A percentile compares a stretch with the other conserved stretches of the same genome.
Evolutionary conservation across 1,284 basidiomycete genomes (phyloP).

Genomic region (Moniliella sp.): DNA sequence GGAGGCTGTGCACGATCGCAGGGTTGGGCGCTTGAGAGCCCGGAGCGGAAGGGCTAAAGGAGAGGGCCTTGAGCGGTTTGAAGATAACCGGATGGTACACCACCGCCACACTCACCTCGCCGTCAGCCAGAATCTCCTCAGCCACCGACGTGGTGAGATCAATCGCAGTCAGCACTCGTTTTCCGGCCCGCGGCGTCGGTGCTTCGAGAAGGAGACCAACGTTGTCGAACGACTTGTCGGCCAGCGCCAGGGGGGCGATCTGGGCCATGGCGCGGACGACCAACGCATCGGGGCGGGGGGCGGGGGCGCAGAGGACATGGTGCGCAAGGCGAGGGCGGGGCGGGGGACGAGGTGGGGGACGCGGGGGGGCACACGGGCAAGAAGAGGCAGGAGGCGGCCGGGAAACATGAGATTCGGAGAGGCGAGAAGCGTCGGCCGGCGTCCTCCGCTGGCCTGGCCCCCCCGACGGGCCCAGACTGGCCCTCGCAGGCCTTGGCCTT

Average conservation of each 20-base stretch:
- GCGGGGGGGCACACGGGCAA: too few relatives aligned
- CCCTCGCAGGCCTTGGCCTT: too few relatives aligned
- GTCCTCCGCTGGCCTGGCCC: too few relatives aligned
- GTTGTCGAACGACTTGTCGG: conserved; percentile 25
- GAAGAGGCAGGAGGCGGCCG: too few relatives aligned
- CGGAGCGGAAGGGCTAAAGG: conserved; percentile 37
- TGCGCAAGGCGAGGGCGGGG: too few relatives aligned
- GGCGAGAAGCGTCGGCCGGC: too few relatives aligned
- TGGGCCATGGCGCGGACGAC: not conserved
- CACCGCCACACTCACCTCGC: conserved; percentile 42
- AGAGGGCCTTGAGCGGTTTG: conserved; percentile 54
- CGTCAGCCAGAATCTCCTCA: conserved; percentile 17
- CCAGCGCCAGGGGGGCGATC: conserved; percentile 17
- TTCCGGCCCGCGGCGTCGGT: conserved; percentile 3
- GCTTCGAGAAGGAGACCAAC: conserved; percentile 11
- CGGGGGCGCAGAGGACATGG: too few relatives aligned
- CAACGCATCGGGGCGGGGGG: too few relatives aligned
- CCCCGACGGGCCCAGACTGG: too few relatives aligned
- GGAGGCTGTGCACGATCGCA: conserved; percentile 41
- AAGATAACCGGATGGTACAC: conserved; percentile 81
- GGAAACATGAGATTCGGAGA: too few relatives aligned
- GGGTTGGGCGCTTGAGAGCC: conserved; percentile 50
- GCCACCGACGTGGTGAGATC: conserved; percentile 25
- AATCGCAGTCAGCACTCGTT: conserved; percentile 21
- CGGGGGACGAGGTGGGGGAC: too few relatives aligned